Evolutionary conservation across 345 rosid species (phyloP).

Genomic region (Clausena lansium): DNA sequence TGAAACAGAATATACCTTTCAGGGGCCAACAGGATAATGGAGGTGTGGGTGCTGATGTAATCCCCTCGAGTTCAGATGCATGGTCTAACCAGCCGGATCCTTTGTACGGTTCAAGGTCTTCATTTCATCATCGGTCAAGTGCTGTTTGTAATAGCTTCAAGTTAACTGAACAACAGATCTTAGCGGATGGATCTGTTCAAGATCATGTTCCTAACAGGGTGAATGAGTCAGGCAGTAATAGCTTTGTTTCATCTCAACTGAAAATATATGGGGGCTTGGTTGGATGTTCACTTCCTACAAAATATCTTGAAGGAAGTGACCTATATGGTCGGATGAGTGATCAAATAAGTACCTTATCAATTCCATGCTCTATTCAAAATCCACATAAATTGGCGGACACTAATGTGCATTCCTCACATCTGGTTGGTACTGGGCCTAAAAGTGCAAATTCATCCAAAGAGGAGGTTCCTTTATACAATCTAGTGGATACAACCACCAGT

Average conservation of each 20-base stretch:
- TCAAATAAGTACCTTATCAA: constrained; percentile 20
- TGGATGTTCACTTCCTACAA: constrained; percentile 14
- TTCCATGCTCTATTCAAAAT: constrained; percentile 15
- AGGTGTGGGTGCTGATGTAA: constrained; percentile 45
- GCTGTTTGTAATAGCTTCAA: constrained; percentile 22
- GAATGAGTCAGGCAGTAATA: constrained; percentile 9
- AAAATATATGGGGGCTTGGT: constrained; percentile 19
- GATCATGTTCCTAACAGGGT: constrained; percentile 18
- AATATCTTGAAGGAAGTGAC: constrained; percentile 16
- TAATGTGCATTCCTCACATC: constrained; percentile 11
- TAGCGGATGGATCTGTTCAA: constrained; percentile 22
- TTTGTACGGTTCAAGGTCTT: constrained; percentile 24
- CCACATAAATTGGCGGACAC: constrained; percentile 13
- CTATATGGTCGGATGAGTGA: constrained; percentile 9
- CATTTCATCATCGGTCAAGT: constrained; percentile 17
- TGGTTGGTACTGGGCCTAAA: constrained; percentile 14
- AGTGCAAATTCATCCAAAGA: constrained; percentile 31
- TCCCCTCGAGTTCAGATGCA: constrained; percentile 38
- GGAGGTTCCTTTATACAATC: constrained; percentile 26
- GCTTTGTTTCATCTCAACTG: constrained; percentile 10
- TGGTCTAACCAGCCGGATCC: constrained; percentile 54
- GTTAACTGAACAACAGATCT: constrained; percentile 41
- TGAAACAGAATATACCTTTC: constrained; percentile 20
- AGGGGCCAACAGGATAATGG: constrained; percentile 20
- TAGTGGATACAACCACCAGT: constrained; percentile 19